Evolutionary conservation across 441 rosid genomes (phyloP), one percentile per base, ranked within the genome.

Genomic region (Erysimum cheiri): DNA sequence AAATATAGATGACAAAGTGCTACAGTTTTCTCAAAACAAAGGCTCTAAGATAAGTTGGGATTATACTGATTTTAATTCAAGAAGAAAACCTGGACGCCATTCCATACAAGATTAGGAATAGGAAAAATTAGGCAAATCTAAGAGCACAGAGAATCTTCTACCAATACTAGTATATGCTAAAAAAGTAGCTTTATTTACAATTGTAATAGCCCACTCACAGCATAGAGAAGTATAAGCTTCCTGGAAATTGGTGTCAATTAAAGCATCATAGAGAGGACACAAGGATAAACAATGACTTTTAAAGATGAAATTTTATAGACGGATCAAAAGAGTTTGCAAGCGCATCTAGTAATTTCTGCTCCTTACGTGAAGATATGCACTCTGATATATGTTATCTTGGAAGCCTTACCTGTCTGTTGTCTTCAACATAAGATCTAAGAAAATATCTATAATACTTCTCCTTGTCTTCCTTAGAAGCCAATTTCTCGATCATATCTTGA

Each of bases 361-460:
- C 48, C 52, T 56, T 48, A 4, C 29, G 2, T 14, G 14, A 57
- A 39, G 47, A 19, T 53, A 60, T 37, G 56, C 59, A 54, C 44
- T 22, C 32, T 69, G 56, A 49, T 56, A 62, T 22, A 56, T 61
- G 39, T 55, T 63, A 63, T 56, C 56, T 43, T 32, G 28, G 48
- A 70, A 33, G 29, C 53, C 47, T 54, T 58, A 79, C 80, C 75
- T 76, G 76, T 73, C 76, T 83, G 40, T 78, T 86, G 37, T 74
- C 81, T 76, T 86, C 89, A 13, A 86, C 10, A 60, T 86, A 91
- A n/a, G 95, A 88, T 63, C 84, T 74, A 69, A 87, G 47, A 61
- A 91, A 57, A 60, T 76, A 87, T 31, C 75, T 35, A 26, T 64
- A 54, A 41, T 87, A 84, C 85, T 79, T 91, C 17, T 72, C 41